Base-by-base conservation (phyloP, 2,329 filamentous ascomycete genomes). In the Ophiosphaerella narmari region DNA sequence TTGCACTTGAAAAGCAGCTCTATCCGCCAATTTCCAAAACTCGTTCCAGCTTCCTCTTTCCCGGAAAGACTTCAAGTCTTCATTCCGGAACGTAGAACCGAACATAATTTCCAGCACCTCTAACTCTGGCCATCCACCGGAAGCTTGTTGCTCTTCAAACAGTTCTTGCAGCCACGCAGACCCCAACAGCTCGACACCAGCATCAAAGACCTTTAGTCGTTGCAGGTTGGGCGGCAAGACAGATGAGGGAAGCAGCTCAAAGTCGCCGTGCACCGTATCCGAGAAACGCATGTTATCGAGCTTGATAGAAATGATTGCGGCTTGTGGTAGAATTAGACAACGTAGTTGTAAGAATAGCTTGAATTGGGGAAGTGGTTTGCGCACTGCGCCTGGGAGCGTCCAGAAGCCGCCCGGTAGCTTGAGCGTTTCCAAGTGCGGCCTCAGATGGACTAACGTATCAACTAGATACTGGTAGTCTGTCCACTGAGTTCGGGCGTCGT, bases 371-470 rank as follows among this genome's bases (percentile, higher is more conserved):
- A 60, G 23, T 0, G 55, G 55, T 37, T 60, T 60, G 18, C 55
- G 55, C 39, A 48, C 39, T 1, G 44, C 50, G 5, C 55, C 52
- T 7, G 55, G 55, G 11, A 58, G 43, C 1, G 57, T 54, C 57
- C 57, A 60, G 35, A 60, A 59, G 7, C 57, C 57, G 2, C 55
- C 55, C 7, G 55, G 57, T 2, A 59, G 29, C 12, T 48, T 37
- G n/a, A 60, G 21, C 8, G 12, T 34, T 12, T 54, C 21, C 13
- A 60, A 46, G 2, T 13, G 31, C 12, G 46, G 42, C 3, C 52
- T 42, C 3, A 59, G n/a, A 26, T 56, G 52, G 9, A 48, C 7
- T 12, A 59, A 18, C 5, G 29, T 39, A 16, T 59, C 52, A 0
- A 59, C 50, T 0, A 59, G 37, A 29, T 41, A 43, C 14, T 59